These are phyloP conservation scores for Phyllosticta paracitricarpa DNA, from an alignment of 2,329 filamentous ascomycete genomes.

Conservation along the genomic window DNA sequence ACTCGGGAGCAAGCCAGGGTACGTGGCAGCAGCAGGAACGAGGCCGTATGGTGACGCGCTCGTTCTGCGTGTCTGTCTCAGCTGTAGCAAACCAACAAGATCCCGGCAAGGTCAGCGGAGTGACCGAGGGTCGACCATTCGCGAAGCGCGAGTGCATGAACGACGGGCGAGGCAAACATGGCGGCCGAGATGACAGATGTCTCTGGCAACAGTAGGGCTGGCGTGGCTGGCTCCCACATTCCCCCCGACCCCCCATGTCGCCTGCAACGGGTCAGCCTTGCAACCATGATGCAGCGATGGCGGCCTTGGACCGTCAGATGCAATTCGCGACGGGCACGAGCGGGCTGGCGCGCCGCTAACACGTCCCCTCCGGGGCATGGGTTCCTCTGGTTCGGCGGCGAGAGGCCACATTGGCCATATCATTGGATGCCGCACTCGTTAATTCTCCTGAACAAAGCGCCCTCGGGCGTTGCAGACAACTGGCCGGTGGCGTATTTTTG, in stretches of 20 bases:
- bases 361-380: too few species aligned
- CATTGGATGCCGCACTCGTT: neutral
- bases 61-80: slow-evolving; percentile 2
- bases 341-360: neutral
- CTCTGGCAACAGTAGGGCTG: neutral
- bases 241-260: neutral
- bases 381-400: too few species aligned
- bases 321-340: neutral
- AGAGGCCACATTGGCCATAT: neutral
- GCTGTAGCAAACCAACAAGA: slow-evolving; percentile 6
- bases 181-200: neutral
- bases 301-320: neutral
- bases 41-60: neutral
- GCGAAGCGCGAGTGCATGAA: neutral
- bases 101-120: slow-evolving; percentile 5
- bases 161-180: neutral
- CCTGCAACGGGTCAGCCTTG: neutral
- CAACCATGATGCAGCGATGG: neutral
- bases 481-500: neutral
- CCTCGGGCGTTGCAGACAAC: neutral
- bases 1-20: neutral
- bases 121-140: neutral
- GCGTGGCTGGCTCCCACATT: neutral
- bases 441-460: neutral
- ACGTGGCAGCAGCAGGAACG: slow-evolving; percentile 3